Evolutionary conservation across 2,329 filamentous ascomycete genomes (phyloP).

Genomic region (Scytalidium lignicola): DNA sequence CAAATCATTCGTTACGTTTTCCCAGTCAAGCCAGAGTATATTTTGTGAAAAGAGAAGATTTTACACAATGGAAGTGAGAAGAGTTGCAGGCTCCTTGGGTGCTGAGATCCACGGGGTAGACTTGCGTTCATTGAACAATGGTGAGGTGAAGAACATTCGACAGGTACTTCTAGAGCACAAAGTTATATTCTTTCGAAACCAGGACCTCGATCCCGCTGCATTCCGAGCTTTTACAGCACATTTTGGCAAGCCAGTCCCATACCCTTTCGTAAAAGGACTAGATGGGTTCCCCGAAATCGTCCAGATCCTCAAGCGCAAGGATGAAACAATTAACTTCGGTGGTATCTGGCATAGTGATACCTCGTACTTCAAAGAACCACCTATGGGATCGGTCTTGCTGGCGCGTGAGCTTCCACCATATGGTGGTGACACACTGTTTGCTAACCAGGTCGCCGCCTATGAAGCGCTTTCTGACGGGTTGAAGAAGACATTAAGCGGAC

Average conservation of each 20-base stretch:
- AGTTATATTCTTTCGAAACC: conserved; percentile 53
- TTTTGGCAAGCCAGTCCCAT: conserved; percentile 38
- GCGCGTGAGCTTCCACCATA: conserved; percentile 46
- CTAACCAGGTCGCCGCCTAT: conserved; percentile 53
- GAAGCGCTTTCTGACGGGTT: conserved; percentile 49
- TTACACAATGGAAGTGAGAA: background rate
- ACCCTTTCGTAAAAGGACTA: background rate
- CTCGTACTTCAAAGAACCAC: conserved; percentile 53
- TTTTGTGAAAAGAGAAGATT: background rate
- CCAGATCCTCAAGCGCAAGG: background rate
- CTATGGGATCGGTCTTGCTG: conserved; percentile 52
- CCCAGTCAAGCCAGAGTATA: background rate
- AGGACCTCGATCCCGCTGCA: conserved; percentile 46
- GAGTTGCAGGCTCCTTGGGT: conserved; percentile 18
- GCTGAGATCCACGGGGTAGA: conserved; percentile 35
- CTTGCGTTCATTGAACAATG: conserved; percentile 35
- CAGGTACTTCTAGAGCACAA: conserved; percentile 45
- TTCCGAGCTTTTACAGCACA: conserved; percentile 46
- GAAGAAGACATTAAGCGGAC: conserved; percentile 51
- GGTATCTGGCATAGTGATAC: conserved; percentile 37
- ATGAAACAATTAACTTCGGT: conserved; percentile 45
- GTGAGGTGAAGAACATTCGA: conserved; percentile 41
- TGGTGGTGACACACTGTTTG: conserved; percentile 50
- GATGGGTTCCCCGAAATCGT: background rate
- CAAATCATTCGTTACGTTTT: background rate